phyloP scores from a whole-genome alignment of 1,139 yeast genomes.

The Pichia kudriavzevii region DNA sequence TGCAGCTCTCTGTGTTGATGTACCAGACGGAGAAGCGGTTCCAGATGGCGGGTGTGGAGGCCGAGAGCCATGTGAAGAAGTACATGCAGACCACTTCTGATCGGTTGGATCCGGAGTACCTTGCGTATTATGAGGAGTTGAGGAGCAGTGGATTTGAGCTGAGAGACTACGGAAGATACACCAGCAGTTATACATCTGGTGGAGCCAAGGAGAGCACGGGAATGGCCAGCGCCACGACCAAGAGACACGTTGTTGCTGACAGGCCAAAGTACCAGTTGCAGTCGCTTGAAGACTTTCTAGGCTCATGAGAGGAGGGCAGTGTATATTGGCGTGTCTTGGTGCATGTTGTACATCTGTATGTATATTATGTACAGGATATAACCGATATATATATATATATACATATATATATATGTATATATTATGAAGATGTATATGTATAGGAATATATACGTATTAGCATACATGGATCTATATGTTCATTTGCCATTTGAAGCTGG shows the following conservation, averaged over 20 bases:
- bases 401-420: too few relatives aligned
- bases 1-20: conserved; percentile 63
- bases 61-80: conserved; percentile 5
- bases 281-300: conserved; percentile 12
- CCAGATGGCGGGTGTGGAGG: neutral
- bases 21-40: conserved; percentile 84
- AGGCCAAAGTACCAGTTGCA: conserved; percentile 8
- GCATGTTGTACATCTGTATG: too few relatives aligned
- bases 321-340: too few relatives aligned
- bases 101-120: conserved; percentile 17
- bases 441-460: too few relatives aligned
- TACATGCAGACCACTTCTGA: conserved; percentile 2
- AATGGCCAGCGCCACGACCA: neutral
- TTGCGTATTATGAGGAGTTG: conserved; percentile 22
- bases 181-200: conserved; percentile 1
- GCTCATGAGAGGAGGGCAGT: conserved; percentile 4
- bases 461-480: too few relatives aligned
- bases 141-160: conserved; percentile 21
- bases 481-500: neutral
- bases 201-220: neutral
- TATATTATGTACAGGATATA: too few relatives aligned
- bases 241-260: too few relatives aligned
- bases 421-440: too few relatives aligned
- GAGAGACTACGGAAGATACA: conserved; percentile 21
- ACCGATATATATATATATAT: too few relatives aligned